Conservation (phyloP, 495 filamentous ascomycete genomes). For the Evansstolkia leycettana region DNA sequence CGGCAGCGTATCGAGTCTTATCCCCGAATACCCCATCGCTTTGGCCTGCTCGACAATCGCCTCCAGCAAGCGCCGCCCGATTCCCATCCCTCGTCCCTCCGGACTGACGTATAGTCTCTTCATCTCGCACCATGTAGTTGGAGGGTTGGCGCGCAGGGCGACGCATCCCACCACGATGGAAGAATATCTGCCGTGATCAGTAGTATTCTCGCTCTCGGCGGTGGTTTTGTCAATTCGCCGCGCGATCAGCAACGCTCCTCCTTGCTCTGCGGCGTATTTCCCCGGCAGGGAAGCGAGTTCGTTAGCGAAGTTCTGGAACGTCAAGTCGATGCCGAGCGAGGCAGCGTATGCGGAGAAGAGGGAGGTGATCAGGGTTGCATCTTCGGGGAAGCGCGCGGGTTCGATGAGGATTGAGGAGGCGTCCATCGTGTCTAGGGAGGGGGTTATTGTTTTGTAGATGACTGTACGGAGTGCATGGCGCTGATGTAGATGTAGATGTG, state of each 20-base stretch:
- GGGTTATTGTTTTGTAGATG: no score
- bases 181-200: background rate
- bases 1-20: constrained; percentile 46
- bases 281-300: constrained; percentile 43
- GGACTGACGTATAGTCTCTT: constrained; percentile 44
- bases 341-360: constrained; percentile 43
- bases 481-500: no score
- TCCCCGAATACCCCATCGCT: constrained; percentile 36
- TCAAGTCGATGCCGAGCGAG: constrained; percentile 41
- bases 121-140: constrained; percentile 40
- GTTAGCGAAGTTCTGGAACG: constrained; percentile 41
- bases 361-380: constrained; percentile 12
- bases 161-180: constrained; percentile 36
- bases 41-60: constrained; percentile 31
- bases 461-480: no score
- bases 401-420: constrained; percentile 15
- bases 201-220: no score
- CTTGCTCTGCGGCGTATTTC: constrained; percentile 31
- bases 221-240: constrained; percentile 5
- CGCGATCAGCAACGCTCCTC: constrained; percentile 37
- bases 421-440: no score
- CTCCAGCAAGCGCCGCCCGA: constrained; percentile 34
- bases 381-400: constrained; percentile 19
- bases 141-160: constrained; percentile 12
- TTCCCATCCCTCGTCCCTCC: constrained; percentile 29